Evolutionary conservation across 306 rosid species (phyloP), one percentile per base, ranked within the genome.

Genomic region (Prunus salicina): DNA sequence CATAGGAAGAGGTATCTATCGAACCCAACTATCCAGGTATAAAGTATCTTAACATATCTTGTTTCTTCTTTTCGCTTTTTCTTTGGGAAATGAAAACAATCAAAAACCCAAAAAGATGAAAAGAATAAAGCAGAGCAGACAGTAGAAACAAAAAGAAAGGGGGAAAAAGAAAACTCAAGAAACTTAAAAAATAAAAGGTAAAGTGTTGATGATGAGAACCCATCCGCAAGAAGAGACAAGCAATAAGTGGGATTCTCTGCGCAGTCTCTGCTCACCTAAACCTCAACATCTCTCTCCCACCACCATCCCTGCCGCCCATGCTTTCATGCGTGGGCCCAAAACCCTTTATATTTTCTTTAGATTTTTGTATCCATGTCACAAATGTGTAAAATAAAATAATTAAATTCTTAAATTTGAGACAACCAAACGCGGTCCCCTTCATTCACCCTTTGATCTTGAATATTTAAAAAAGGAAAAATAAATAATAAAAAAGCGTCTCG

Each of bases 171-270:
- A 22, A 78, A 62, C 45, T 57, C 69, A 79, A 60, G 61, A 77
- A 32, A 45, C 50, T 7, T 4, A 78, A 43, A 73, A 69, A 65
- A 32, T 11, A 18, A 73, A 55, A 71, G 73, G 30, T 45, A 61
- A 63, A 56, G 49, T 28, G 71, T 62, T 71, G 67, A 87, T 83
- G 87, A 85, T 72, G 27, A 76, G 75, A 61, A 63, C 41, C 68
- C 86, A 71, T 76, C 2, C 56, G 69, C 52, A 86, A 87, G 86
- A 84, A 89, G 87, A 32, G 38, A 32, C 90, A 87, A 82, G 78
- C 73, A 87, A 86, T 85, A 43, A 91, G 89, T 89, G 96, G 85
- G 87, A 85, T 84, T 86, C 82, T 82, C 76, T 76, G 83, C 77
- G 10, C 60, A n/a, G 77, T 74, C 47, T 38, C 43, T 71, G 84